Evolutionary conservation across 179 eudicot species (phyloP).

Genomic region (Spinacia oleracea): DNA sequence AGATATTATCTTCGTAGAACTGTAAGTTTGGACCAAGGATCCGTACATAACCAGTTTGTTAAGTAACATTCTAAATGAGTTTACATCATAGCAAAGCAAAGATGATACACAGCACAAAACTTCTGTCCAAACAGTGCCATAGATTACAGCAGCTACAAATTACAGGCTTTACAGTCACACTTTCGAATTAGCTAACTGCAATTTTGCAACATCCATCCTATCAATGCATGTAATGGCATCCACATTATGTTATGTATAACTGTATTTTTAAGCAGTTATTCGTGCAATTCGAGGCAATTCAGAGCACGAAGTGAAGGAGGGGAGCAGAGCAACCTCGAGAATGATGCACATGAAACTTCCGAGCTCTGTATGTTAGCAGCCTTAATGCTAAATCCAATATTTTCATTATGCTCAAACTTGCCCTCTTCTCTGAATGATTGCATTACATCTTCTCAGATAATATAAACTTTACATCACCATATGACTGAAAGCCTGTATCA

Average conservation of each 20-base stretch:
- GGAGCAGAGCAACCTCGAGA: background rate
- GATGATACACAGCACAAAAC: no score
- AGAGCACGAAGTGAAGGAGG: background rate
- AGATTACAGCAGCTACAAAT: background rate
- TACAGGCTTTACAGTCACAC: no score
- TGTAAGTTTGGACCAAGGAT: no score
- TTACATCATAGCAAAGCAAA: no score
- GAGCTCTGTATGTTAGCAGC: background rate
- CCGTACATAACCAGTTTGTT: no score
- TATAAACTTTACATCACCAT: slow-evolving; percentile 4
- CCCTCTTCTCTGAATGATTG: background rate
- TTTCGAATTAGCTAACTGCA: background rate
- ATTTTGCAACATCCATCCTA: background rate
- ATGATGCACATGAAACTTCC: background rate
- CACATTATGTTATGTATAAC: background rate
- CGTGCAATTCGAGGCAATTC: background rate
- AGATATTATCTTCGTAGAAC: no score
- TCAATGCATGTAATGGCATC: background rate
- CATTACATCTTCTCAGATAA: background rate
- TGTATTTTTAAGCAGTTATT: background rate
- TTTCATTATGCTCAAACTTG: background rate
- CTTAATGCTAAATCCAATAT: background rate
- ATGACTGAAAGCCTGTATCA: slow-evolving; percentile 14
- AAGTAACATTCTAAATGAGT: background rate
- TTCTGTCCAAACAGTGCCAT: background rate